A percentile compares a stretch with the other conserved stretches of the same genome.
Conservation (phyloP, 169 alveolate species). For the Eimeria praecox region DNA sequence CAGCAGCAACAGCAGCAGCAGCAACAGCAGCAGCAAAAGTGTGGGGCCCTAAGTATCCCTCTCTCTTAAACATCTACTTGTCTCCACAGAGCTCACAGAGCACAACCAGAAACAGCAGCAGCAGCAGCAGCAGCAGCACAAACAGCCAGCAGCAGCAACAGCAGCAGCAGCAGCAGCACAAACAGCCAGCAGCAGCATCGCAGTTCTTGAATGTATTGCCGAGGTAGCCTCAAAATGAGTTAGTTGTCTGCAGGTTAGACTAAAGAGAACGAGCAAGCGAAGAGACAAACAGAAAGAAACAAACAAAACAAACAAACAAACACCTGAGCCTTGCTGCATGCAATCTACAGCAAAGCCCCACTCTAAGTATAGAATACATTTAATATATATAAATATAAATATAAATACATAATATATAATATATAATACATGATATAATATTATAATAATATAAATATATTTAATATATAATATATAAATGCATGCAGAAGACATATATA, state of each 20-base stretch:
- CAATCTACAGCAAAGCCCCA: no score
- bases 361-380: no score
- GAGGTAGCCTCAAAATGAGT: neutral
- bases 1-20: neutral
- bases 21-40: constrained; percentile 23
- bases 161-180: neutral
- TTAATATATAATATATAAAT: neutral
- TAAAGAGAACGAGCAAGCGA: neutral
- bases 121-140: no score
- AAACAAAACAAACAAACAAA: no score
- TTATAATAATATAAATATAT: neutral
- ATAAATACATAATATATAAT: neutral
- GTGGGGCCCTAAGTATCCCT: no score
- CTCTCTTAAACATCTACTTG: no score
- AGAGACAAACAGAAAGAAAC: neutral
- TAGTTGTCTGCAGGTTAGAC: no score
- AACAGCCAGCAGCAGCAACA: neutral
- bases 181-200: neutral
- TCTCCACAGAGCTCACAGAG: no score
- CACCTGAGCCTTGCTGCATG: no score
- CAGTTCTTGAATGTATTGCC: neutral
- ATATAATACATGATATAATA: neutral
- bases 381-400: no score
- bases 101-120: no score
- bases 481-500: neutral